Base-by-base conservation (phyloP, 2,329 filamentous ascomycete species). In the Zasmidium citrigriseum region DNA sequence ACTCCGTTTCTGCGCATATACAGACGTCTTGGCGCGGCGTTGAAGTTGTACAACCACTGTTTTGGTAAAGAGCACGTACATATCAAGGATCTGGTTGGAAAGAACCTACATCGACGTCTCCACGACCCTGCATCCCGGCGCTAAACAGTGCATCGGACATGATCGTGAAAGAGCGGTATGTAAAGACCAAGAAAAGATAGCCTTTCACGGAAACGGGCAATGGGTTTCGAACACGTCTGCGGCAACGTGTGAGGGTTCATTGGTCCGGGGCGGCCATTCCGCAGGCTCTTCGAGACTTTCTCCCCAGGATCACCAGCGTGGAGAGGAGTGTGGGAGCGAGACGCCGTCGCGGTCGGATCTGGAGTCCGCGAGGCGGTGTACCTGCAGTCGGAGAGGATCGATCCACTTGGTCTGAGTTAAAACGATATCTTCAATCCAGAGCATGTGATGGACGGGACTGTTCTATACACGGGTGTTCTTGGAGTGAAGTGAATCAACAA, bases 301-400 rank as follows among this genome's bases (percentile, higher is more conserved):
- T 29, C 27, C 25, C 24, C 18, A 24, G 24, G 29, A 21, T 46
- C 29, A n/a, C 12, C 12, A 16, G 16, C 34, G 34, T 41, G 34
- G 34, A 41, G 34, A n/a, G 7, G 34, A n/a, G 14, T 34, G 27
- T 7, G 27, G 34, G 14, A 16, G 34, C 16, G 34, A 34, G 25
- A 23, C 52, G 41, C 41, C 46, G 16, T 41, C 34, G 18, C 9
- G 20, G 22, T 53, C 51, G 51, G 51, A 27, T 45, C 38, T 14
- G 2, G 3, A 16, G 22, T 46, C 38, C 44, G 41, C 34, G 38
- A 54, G 52, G 52, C 52, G 52, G 52, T 54, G 51, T 54, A 54
- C 41, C 52, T 54, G 52, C 52, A 54, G 52, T 16, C 21, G 20
- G 24, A 18, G 7, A n/a, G 14, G 27, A 16, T 24, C 34, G 34